phyloP scores from a whole-genome alignment of 345 rosid species.

The Hevea brasiliensis region DNA sequence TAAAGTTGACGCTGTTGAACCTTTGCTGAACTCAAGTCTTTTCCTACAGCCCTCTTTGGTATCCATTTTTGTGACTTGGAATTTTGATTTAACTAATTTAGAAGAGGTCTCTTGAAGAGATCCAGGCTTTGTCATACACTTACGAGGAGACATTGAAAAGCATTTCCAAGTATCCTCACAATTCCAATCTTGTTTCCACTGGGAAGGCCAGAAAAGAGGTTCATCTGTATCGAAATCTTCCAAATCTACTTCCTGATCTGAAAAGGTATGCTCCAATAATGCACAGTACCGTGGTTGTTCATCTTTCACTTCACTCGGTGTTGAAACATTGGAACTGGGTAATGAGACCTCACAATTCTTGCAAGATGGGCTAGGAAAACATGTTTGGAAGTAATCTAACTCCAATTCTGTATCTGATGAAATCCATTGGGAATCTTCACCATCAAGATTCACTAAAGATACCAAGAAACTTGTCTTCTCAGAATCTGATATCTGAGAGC shows the following conservation, averaged over 20 bases:
- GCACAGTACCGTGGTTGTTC: neutral
- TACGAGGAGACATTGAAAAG: conserved; percentile 56
- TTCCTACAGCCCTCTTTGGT: conserved; percentile 30
- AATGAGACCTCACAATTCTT: conserved; percentile 6
- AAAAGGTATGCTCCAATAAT: conserved; percentile 2
- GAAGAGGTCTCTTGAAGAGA: conserved; percentile 22
- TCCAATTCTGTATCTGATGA: conserved; percentile 18
- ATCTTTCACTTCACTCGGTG: neutral
- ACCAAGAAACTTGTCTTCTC: conserved; percentile 15
- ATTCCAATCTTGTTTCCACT: conserved; percentile 44
- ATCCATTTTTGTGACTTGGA: conserved; percentile 20
- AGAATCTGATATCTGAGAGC: conserved; percentile 10
- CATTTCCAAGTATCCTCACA: conserved; percentile 41
- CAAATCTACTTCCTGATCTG: conserved; percentile 23
- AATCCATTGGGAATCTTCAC: conserved; percentile 21
- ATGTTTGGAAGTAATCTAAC: conserved; percentile 6
- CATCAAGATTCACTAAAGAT: conserved; percentile 28
- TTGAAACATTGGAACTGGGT: too few species aligned
- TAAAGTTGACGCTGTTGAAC: too few species aligned
- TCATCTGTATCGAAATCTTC: conserved; percentile 30
- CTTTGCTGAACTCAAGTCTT: conserved; percentile 16
- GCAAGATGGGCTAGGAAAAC: conserved; percentile 27
- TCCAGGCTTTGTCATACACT: conserved; percentile 3
- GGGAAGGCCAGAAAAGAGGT: conserved; percentile 62
- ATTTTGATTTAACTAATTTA: conserved; percentile 27